Conservation (phyloP, 768 basidiomycete species). For the Daedalea quercina region DNA sequence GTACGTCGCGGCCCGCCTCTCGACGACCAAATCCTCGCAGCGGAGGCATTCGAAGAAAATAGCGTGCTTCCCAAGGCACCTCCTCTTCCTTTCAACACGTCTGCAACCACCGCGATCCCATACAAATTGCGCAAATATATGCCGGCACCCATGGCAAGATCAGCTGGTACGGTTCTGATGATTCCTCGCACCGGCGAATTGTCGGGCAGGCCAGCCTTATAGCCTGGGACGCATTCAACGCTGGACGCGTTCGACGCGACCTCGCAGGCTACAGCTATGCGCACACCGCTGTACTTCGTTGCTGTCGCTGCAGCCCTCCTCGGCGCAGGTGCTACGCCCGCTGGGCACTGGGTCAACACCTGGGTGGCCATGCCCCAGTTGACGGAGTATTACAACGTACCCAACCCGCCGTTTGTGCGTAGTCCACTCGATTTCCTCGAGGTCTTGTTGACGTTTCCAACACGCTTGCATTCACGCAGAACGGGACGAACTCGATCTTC, state of each 20-base stretch:
- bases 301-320: background rate
- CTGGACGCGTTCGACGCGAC: background rate
- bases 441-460: background rate
- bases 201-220: background rate
- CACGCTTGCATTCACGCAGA: constrained; percentile 5
- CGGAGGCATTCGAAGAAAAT: background rate
- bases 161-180: background rate
- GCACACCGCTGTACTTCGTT: background rate
- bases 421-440: background rate
- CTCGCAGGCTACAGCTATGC: background rate
- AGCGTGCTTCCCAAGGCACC: background rate
- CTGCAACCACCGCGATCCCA: background rate
- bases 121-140: background rate
- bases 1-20: background rate
- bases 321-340: background rate
- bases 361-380: constrained; percentile 27
- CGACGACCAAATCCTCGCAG: background rate
- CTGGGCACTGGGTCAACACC: constrained; percentile 23
- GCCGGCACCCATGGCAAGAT: background rate
- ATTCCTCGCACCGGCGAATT: background rate
- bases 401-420: constrained; percentile 18
- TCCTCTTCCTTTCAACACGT: background rate
- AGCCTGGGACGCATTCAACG: background rate
- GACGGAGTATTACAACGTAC: constrained; percentile 24
- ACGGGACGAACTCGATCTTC: constrained; percentile 29